Percentiles rank a stretch among this genome's conserved stretches.
These are phyloP conservation scores for Beverwykella pulmonaria DNA, from an alignment of 495 filamentous ascomycete genomes.

Conservation along the genomic window DNA sequence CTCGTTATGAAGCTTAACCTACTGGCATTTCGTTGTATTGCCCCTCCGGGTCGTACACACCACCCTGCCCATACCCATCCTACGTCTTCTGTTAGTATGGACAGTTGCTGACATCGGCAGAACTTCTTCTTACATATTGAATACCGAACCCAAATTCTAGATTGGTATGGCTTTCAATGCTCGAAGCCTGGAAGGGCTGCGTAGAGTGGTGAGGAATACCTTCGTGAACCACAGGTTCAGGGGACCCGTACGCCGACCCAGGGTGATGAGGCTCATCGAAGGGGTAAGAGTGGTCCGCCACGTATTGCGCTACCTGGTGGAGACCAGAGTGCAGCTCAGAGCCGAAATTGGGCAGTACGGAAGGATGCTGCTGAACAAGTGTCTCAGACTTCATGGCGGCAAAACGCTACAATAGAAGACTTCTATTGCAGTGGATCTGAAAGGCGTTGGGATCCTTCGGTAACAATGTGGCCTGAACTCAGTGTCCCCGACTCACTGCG, in stretches of 20 bases:
- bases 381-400: conserved; percentile 33
- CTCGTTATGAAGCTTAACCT: background rate
- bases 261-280: conserved; percentile 24
- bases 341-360: conserved; percentile 31
- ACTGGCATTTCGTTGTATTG: conserved; percentile 44
- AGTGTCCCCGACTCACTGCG: background rate
- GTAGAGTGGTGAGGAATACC: conserved; percentile 11
- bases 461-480: background rate
- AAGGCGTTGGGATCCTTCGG: background rate
- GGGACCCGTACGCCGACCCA: conserved; percentile 29
- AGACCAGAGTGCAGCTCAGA: conserved; percentile 34
- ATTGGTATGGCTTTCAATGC: conserved; percentile 34
- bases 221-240: conserved; percentile 30
- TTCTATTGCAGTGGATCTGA: background rate
- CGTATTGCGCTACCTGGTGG: conserved; percentile 38
- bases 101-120: background rate
- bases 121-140: conserved; percentile 48
- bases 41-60: conserved; percentile 52
- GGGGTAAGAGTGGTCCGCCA: conserved; percentile 20
- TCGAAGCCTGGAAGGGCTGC: conserved; percentile 15
- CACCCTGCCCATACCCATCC: conserved; percentile 38
- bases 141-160: conserved; percentile 47
- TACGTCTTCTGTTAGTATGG: conserved; percentile 4
- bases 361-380: conserved; percentile 36
- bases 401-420: background rate